Evolutionary conservation across 2,329 filamentous ascomycete species (phyloP).

Genomic region (Stemphylium lycopersici): DNA sequence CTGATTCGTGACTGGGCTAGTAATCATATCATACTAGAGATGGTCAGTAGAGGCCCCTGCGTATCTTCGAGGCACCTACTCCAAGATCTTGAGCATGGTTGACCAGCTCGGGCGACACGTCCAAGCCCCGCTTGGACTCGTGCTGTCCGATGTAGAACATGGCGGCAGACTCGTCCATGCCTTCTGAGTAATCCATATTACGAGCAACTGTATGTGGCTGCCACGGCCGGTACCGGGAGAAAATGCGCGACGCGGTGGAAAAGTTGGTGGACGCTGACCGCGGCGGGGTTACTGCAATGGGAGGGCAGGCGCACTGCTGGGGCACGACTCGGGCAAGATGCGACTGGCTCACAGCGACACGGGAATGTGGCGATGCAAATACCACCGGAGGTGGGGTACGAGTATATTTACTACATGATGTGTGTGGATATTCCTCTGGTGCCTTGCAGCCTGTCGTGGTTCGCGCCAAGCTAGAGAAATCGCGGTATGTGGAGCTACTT

Average conservation of each 20-base stretch:
- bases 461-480: slow-evolving; percentile 15
- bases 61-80: slow-evolving; percentile 55
- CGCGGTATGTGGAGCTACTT: slow-evolving; percentile 21
- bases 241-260: not conserved
- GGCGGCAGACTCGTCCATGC: slow-evolving; percentile 49
- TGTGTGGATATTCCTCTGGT: slow-evolving; percentile 11
- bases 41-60: slow-evolving; percentile 1
- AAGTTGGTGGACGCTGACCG: slow-evolving; percentile 14
- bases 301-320: slow-evolving; percentile 1
- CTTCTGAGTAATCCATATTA: slow-evolving; percentile 40
- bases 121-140: slow-evolving; percentile 66
- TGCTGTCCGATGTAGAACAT: slow-evolving; percentile 77
- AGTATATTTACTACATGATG: slow-evolving; percentile 16
- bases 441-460: slow-evolving; percentile 17
- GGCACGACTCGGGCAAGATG: not conserved
- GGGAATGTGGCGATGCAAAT: not conserved
- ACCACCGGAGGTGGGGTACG: slow-evolving; percentile 9
- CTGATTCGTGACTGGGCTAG: slow-evolving; percentile 76
- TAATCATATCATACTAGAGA: slow-evolving; percentile 77
- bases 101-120: slow-evolving; percentile 69
- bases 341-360: not conserved
- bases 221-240: not conserved
- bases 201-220: not conserved
- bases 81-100: slow-evolving; percentile 71
- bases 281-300: slow-evolving; percentile 17